Evolutionary conservation across 1,284 basidiomycete genomes (phyloP), one percentile per base, ranked within the genome.

Genomic region (Ganoderma meredithae): DNA sequence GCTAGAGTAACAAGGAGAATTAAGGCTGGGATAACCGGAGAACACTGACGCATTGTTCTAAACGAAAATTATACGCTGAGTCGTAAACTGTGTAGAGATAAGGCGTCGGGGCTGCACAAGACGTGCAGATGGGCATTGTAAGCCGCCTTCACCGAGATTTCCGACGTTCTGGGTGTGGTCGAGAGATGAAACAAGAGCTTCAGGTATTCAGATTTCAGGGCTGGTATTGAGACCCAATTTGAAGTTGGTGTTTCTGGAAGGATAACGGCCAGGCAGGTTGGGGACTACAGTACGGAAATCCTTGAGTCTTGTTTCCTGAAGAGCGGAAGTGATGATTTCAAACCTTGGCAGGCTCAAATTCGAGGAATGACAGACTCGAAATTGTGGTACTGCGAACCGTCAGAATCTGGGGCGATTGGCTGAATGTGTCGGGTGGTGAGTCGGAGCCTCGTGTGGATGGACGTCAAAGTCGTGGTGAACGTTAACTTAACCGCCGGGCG

Each of bases 41-140:
- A 64, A 27, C 25, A 86, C 88, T 79, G 73, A 92, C 95, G 82
- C 88, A 96, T 83, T 89, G 89, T 79, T 89, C 92, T 27, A 96
- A 86, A 40, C 95, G 85, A 69, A 95, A 85, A 76, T 96, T 96
- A 74, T 92, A 86, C 19, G 88, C 88, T n/a, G 94, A 92, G 73
- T 91, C 85, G 79, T 96, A 96, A 58, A 94, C 86, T 0, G 95
- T 96, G 80, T 96, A 96, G 9, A 96, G 86, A 76, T 90, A 88
- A 2, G 88, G 82, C 5, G 88, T 84, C 25, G 88, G 86, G 31
- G 83, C 82, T 0, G 93, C 90, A 78, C 95, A 96, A 62, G 83
- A 88, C 19, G 90, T 95, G 81, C 95, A 96, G 69, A 96, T 88
- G 33, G 95, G 92, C 95, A 95, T 95, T 60, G 59, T 64, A 40